Evolutionary conservation across 805 yeast species (phyloP), one percentile per base, ranked within the genome.

Genomic region (Kuraishia piskuri): DNA sequence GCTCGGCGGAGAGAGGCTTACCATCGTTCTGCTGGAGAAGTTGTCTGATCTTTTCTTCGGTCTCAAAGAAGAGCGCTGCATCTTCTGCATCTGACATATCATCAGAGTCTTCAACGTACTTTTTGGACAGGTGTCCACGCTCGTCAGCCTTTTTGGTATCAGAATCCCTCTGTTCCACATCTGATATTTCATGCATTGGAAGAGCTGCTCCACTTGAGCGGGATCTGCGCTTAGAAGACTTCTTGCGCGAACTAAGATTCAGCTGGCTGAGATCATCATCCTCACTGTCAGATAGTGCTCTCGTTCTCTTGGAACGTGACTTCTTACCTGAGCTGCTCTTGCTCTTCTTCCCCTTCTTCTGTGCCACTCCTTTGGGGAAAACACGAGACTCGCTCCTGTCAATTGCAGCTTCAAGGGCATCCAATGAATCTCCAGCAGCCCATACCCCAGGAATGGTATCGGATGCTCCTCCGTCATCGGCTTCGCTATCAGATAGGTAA

Each of bases 21-120:
- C 65, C 67, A 21, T 58, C 62, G 49, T 62, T 61, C 22, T 54
- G 53, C 36, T 37, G 19, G 14, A 50, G 12, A 26, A 50, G 22
- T 19, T 23, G 36, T 47, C 47, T 20, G 9, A 47, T 22, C 31
- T 25, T 45, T 22, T 53, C 69, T 59, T 86, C 91, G 54, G 79
- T 73, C 47, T 67, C 82, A 61, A 78, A 85, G 26, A 59, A 85
- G 24, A 59, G 73, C 2, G 60, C 62, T 51, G 76, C 80, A 46
- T 72, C 71, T 49, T 82, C 88, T 14, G 73, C 80, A 59, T 83
- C 88, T 4, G 79, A 73, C 10, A 77, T 83, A 59, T 83, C 88
- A 61, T 84, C 90, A 1, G 88, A 82, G 52, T 78, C 84, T 51
- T 71, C 71, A 49, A 85, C 77, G 57, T 67, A 77, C 53, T 77